phyloP scores from a whole-genome alignment of 306 rosid genomes.

The Fragaria nilgerrensis region DNA sequence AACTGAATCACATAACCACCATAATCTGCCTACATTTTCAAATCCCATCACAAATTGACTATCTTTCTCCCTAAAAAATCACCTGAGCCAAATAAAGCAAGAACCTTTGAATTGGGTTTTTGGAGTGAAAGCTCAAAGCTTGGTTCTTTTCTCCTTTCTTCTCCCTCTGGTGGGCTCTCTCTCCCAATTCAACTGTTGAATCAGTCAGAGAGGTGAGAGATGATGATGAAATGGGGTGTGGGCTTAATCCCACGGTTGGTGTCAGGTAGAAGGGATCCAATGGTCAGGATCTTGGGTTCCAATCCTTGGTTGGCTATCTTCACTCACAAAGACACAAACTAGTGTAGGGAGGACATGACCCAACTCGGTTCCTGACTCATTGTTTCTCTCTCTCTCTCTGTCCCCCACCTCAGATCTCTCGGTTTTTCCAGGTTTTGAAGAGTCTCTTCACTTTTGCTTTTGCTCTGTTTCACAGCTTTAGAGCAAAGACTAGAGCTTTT shows the following conservation, averaged over 20 bases:
- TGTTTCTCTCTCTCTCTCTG: background rate
- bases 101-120: constrained; percentile 7
- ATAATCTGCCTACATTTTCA: constrained; percentile 9
- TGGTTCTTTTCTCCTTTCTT: constrained; percentile 16
- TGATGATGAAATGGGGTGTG: background rate
- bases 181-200: constrained; percentile 28
- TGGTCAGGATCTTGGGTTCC: constrained; percentile 41
- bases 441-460: constrained; percentile 36
- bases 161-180: constrained; percentile 23
- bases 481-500: constrained; percentile 5
- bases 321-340: constrained; percentile 1
- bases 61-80: background rate
- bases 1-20: constrained; percentile 8
- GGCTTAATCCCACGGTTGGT: constrained; percentile 48
- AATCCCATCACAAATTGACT: constrained; percentile 9
- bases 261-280: constrained; percentile 45
- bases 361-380: constrained; percentile 36
- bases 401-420: constrained; percentile 32
- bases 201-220: constrained; percentile 7
- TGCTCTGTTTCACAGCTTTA: constrained; percentile 28
- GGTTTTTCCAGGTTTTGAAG: constrained; percentile 24
- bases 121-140: constrained; percentile 3
- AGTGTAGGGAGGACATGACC: constrained; percentile 28
- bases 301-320: constrained; percentile 15
- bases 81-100: background rate